These are phyloP conservation scores for Roridomyces roridus DNA, from an alignment of 768 basidiomycete species.

Conservation along the genomic window DNA sequence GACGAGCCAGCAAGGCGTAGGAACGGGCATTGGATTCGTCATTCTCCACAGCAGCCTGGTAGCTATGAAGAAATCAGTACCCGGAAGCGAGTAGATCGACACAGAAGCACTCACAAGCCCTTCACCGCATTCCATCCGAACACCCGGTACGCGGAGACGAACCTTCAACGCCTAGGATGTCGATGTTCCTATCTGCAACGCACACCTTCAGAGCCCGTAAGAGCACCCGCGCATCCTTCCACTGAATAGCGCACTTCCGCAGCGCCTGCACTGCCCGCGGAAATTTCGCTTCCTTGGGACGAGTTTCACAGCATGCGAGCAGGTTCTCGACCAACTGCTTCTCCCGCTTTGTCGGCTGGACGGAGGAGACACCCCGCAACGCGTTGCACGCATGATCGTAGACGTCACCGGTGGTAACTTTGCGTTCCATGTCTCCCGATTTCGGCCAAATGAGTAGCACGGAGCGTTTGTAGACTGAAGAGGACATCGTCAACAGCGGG, in stretches of 20 bases:
- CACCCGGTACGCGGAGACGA: conserved; percentile 26
- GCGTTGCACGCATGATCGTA: conserved; percentile 18
- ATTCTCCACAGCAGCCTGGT: conserved; percentile 2
- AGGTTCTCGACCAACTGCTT: conserved; percentile 5
- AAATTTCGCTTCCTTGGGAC: conserved; percentile 3
- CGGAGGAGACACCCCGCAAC: conserved; percentile 14
- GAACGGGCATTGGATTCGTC: conserved; percentile 17
- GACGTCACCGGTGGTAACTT: conserved; percentile 18
- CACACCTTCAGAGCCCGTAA: conserved; percentile 16
- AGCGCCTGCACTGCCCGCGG: conserved; percentile 11
- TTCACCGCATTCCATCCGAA: conserved; percentile 22
- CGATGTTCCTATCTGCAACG: conserved; percentile 14
- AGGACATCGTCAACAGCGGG: neutral
- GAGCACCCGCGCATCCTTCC: conserved; percentile 19
- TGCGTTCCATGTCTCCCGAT: neutral
- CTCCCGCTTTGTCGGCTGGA: conserved; percentile 14
- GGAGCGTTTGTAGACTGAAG: conserved; percentile 13
- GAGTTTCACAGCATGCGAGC: conserved; percentile 2
- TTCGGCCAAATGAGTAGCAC: conserved; percentile 21
- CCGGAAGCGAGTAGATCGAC: neutral
- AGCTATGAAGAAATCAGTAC: conserved; percentile 1
- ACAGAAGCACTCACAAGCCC: conserved; percentile 14
- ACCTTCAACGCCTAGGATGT: conserved; percentile 20
- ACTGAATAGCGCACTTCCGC: conserved; percentile 22
- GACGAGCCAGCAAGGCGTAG: conserved; percentile 9